Evolutionary conservation across 78 protist genomes (phyloP).

Genomic region (Salpingoeca rosetta): DNA sequence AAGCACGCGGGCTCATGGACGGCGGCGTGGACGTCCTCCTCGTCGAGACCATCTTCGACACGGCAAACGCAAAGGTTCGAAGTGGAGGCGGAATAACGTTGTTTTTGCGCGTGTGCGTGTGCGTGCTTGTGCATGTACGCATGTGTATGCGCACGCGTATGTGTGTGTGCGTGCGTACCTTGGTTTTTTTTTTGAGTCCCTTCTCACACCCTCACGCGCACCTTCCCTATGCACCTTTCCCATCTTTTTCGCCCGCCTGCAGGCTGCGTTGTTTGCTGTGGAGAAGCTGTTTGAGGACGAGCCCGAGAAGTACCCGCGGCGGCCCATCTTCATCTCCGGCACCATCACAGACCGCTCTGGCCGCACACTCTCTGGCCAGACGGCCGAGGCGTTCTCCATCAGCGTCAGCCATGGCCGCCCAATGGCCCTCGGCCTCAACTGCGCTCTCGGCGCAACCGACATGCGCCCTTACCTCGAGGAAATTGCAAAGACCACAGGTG

Average conservation of each 20-base stretch:
- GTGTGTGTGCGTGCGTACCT: neutral
- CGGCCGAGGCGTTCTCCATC: constrained; percentile 84
- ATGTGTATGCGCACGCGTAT: neutral
- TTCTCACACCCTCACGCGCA: neutral
- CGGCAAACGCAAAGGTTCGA: constrained; percentile 93
- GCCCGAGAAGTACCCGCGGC: constrained; percentile 15
- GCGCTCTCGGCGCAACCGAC: constrained; percentile 91
- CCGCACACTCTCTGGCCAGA: constrained; percentile 95
- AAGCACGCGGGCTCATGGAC: constrained; percentile 75
- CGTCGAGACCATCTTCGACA: constrained; percentile 97
- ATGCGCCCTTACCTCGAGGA: constrained; percentile 78
- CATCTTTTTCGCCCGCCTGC: neutral
- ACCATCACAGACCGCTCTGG: constrained; percentile 89
- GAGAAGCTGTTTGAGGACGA: constrained; percentile 68
- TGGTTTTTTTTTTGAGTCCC: neutral
- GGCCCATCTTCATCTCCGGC: constrained; percentile 70
- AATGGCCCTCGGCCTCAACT: constrained; percentile 85
- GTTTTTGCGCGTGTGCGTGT: neutral
- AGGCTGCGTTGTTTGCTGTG: constrained; percentile 88
- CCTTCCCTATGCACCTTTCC: neutral
- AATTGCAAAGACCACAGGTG: constrained; percentile 43
- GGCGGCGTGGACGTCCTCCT: constrained; percentile 92
- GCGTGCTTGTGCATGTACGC: neutral
- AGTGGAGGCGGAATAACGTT: too few species aligned
- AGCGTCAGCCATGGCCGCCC: constrained; percentile 55